A percentile compares a stretch with the other conserved stretches of the same genome.
phyloP scores from a whole-genome alignment of 306 rosid genomes.

The Styphnolobium japonicum region DNA sequence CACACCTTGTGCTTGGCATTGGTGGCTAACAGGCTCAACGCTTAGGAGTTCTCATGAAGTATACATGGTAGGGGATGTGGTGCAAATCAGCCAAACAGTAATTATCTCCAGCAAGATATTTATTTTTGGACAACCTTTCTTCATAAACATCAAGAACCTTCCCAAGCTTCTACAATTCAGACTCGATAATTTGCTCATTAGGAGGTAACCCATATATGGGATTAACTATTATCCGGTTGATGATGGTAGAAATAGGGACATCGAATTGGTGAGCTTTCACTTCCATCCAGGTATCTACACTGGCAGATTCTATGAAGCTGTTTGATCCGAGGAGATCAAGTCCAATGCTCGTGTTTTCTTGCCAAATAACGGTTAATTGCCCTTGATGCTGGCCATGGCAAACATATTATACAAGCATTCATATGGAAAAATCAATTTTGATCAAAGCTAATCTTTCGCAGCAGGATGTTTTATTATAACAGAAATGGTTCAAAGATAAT shows the following conservation, averaged over 20 bases:
- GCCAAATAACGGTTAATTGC: no score
- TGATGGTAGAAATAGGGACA: neutral
- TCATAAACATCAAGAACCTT: neutral
- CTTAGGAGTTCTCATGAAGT: neutral
- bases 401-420: no score
- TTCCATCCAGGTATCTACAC: neutral
- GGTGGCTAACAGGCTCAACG: no score
- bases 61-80: neutral
- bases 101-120: neutral
- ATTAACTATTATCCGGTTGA: neutral
- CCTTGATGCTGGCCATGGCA: no score
- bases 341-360: neutral
- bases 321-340: slow-evolving; percentile 14
- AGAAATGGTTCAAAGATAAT: no score
- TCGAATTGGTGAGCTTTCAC: neutral
- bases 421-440: no score
- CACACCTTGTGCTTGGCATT: no score
- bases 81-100: neutral
- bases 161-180: no score
- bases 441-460: no score
- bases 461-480: no score
- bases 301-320: neutral
- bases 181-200: neutral
- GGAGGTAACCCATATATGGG: neutral
- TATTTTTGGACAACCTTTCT: neutral